Base-by-base conservation (phyloP, 2,329 filamentous ascomycete species). In the Biscogniauxia marginata region DNA sequence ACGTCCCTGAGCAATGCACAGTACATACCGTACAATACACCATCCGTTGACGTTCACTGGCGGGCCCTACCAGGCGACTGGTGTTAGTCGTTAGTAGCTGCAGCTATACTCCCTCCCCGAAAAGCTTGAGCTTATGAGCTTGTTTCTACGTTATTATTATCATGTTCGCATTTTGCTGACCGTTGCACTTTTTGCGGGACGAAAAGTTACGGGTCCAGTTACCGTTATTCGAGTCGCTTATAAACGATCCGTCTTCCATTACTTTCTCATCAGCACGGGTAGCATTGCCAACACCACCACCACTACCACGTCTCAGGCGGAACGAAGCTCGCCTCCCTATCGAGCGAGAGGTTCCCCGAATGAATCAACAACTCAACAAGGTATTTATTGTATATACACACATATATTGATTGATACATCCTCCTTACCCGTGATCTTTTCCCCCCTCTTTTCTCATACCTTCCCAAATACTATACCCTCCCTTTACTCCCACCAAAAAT, bases 351-450 rank as follows among this genome's bases (percentile, higher is more conserved):
- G 68, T 67, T 67, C 67, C 65, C 70, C 74, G 70, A 67, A 78
- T 78, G 76, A 77, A 76, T 75, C 72, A 74, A 71, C 74, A 73
- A 72, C 73, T 77, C 54, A 67, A 60, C 61, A 78, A 78, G 75
- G 75, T 77, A 76, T 65, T 59, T 75, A 73, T 65, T 50, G 49
- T 56, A 59, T 58, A 53, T 22, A 25, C 8, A 9, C 34, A 18
- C 25, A n/a, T 20, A 21, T 19, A 49, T 54, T 60, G 54, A 46
- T 57, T 51, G 59, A 56, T 55, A 56, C 58, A 57, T 52, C 22
- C 21, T 62, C 55, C 52, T 58, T n/a, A 13, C 23, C 22, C 46
- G 53, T 24, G n/a, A n/a, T 57, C 56, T 54, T 54, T 52, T 47
- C 54, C 30, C n/a, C 39, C 39, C 34, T 19, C 45, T 50, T 50